Evolutionary conservation across 2,329 filamentous ascomycete genomes (phyloP), one percentile per base, ranked within the genome.

Genomic region (Colletotrichum euphorbiae): DNA sequence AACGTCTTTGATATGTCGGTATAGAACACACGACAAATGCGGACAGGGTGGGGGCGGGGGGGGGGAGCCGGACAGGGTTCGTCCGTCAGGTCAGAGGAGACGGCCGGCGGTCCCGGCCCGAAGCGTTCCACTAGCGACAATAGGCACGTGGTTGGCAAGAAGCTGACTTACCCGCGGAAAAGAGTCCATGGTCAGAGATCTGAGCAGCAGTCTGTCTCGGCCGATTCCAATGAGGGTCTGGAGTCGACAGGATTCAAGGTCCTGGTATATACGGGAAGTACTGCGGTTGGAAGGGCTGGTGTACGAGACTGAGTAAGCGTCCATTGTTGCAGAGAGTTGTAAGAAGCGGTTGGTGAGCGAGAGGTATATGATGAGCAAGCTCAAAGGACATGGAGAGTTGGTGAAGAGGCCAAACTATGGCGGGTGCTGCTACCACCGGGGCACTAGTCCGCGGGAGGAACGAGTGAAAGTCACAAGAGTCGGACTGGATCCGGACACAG

Each of bases 241-340:
- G 24, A 78, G 75, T 52, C 79, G 81, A 57, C 79, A 80, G 24
- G 79, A 77, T 70, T 78, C 79, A 24, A 86, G 78, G 72, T 87
- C 84, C 69, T 82, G 82, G 73, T 85, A 85, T 58, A 86, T 82
- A 59, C 78, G 81, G 50, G 84, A 86, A 28, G 80, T 78, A 62
- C 75, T 77, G 71, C 81, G 80, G 56, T 76, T 77, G 17, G 80
- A 75, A 33, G 80, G 75, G 73, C 81, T 85, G 71, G 80, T 82
- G 73, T 77, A 82, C 42, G 80, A 85, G 73, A 85, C 80, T 31
- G 82, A 81, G 77, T 85, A 83, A 82, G 83, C 82, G 77, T 86
- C 84, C 84, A 87, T 86, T 52, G 42, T 24, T 36, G 51, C 45
- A 71, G 45, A 71, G 57, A 48, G 11, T 19, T 19, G 42, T 31